These are phyloP conservation scores for Wallacemonas sp. DNA, from an alignment of 208 protist species.

Conservation along the genomic window DNA sequence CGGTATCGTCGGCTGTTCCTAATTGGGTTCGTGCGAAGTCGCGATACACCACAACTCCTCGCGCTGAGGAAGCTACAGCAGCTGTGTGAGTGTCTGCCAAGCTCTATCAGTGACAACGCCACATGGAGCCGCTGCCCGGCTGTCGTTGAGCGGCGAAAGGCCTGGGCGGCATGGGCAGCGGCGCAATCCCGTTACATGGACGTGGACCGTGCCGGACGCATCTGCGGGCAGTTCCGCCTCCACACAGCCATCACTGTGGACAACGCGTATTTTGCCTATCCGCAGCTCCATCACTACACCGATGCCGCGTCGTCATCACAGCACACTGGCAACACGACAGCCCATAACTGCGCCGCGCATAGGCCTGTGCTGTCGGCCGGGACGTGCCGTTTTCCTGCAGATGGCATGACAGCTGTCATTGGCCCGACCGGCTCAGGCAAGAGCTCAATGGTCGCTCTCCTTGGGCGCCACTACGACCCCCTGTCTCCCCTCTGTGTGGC, in stretches of 20 bases:
- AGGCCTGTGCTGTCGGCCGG: constrained; percentile 19
- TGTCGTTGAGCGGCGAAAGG: constrained; percentile 18
- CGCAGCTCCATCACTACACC: constrained; percentile 45
- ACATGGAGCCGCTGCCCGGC: constrained; percentile 14
- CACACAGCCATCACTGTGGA: constrained; percentile 36
- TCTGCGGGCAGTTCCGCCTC: constrained; percentile 51
- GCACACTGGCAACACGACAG: not conserved
- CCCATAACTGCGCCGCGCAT: not conserved
- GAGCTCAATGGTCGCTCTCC: constrained; percentile 58
- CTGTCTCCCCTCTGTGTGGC: constrained; percentile 22
- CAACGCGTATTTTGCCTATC: constrained; percentile 69
- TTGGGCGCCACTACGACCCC: constrained; percentile 79
- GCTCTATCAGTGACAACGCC: constrained; percentile 27
- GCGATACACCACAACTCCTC: constrained; percentile 12
- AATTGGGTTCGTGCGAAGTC: not conserved
- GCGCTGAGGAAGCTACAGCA: constrained; percentile 25
- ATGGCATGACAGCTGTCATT: constrained; percentile 59
- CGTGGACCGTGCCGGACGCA: constrained; percentile 41
- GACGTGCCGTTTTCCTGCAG: constrained; percentile 28
- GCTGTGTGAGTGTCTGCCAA: constrained; percentile 31
- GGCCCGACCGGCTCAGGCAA: constrained; percentile 85
- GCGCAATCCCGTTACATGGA: constrained; percentile 9
- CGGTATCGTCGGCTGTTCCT: not conserved
- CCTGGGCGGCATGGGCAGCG: constrained; percentile 15
- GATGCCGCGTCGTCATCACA: not conserved